Evolutionary conservation across 1,284 basidiomycete genomes (phyloP).

Genomic region (Cryptococcus sp.): DNA sequence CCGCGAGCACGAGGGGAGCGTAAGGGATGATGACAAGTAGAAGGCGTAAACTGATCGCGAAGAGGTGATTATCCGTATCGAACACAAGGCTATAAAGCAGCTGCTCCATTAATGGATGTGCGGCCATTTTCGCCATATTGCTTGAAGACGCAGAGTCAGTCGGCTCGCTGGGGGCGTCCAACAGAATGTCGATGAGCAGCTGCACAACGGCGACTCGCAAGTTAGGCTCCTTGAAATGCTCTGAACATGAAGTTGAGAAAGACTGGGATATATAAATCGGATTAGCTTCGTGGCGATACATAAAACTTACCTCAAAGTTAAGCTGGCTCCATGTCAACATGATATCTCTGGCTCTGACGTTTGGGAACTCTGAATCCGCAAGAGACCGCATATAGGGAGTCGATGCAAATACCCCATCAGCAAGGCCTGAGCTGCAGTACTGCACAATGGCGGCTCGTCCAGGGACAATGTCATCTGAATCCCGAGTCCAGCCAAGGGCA

Average conservation of each 20-base stretch:
- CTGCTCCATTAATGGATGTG: constrained; percentile 23
- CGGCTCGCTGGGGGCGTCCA: constrained; percentile 25
- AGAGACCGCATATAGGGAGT: constrained; percentile 3
- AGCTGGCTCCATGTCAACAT: constrained; percentile 9
- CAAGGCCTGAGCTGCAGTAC: constrained; percentile 1
- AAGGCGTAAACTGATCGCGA: constrained; percentile 34
- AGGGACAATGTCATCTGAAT: neutral
- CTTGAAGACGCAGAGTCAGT: constrained; percentile 28
- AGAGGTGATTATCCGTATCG: constrained; percentile 46
- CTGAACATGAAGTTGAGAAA: constrained; percentile 3
- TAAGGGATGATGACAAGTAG: constrained; percentile 42
- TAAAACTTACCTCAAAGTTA: constrained; percentile 13
- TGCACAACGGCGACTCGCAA: constrained; percentile 26
- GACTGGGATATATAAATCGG: constrained; percentile 1
- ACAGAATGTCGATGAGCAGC: constrained; percentile 31
- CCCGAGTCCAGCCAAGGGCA: constrained; percentile 3
- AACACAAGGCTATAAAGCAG: constrained; percentile 34
- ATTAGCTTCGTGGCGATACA: neutral
- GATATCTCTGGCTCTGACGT: constrained; percentile 2
- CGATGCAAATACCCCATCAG: constrained; percentile 6
- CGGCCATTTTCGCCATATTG: constrained; percentile 30
- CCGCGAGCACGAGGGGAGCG: constrained; percentile 29
- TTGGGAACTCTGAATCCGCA: neutral
- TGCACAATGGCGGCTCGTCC: constrained; percentile 1
- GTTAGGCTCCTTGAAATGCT: constrained; percentile 9